Percentiles rank a stretch among this genome's conserved stretches.
Conservation (phyloP, 2,329 filamentous ascomycete species). For the Ophiostoma fasciatum region DNA sequence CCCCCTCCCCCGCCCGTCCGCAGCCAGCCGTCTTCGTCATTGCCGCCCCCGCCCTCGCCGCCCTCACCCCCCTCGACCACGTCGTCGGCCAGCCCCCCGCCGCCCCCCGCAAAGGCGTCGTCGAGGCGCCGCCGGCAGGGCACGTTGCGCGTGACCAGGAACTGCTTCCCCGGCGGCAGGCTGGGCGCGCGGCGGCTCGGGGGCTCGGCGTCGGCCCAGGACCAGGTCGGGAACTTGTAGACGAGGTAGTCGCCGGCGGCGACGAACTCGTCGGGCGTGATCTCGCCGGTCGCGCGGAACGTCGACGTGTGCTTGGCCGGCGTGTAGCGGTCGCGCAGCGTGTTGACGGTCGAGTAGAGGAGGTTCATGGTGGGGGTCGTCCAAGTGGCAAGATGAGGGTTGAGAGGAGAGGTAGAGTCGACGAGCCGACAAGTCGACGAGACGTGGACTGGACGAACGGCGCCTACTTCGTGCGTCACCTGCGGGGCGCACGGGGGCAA, state of each 20-base stretch:
- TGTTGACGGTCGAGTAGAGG: conserved; percentile 84
- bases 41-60: conserved; percentile 29
- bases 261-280: conserved; percentile 94
- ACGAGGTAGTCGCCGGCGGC: conserved; percentile 93
- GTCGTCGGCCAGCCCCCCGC: conserved; percentile 59
- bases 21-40: conserved; percentile 85
- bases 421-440: too few relatives aligned
- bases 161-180: conserved; percentile 84
- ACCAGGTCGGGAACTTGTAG: conserved; percentile 98
- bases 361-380: conserved; percentile 53
- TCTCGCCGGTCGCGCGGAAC: conserved; percentile 85
- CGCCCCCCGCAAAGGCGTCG: conserved; percentile 83
- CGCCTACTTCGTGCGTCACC: too few relatives aligned
- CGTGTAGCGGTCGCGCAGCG: conserved; percentile 79
- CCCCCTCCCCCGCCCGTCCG: conserved; percentile 52
- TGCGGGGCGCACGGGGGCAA: too few relatives aligned
- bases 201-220: conserved; percentile 83
- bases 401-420: neutral
- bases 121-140: conserved; percentile 85
- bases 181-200: conserved; percentile 63
- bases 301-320: conserved; percentile 82
- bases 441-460: too few relatives aligned
- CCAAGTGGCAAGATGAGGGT: too few relatives aligned
- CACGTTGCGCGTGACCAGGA: conserved; percentile 83
- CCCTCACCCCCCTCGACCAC: conserved; percentile 57